A percentile compares a stretch with the other conserved stretches of the same genome.
phyloP scores from a whole-genome alignment of 2,329 filamentous ascomycete genomes.

The Cadophora sp. region DNA sequence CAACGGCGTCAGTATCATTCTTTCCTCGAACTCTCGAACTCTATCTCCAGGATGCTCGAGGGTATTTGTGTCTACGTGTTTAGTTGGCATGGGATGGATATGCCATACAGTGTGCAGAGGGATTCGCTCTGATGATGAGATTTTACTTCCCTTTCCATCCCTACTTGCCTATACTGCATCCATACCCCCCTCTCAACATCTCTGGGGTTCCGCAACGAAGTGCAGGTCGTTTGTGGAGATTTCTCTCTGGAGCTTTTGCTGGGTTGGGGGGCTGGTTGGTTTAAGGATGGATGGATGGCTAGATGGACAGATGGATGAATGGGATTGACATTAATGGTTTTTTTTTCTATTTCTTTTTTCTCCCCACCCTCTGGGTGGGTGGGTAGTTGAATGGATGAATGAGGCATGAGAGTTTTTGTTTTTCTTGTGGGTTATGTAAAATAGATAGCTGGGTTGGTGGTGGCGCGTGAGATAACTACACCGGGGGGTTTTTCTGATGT shows the following conservation, averaged over 20 bases:
- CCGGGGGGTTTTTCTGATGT: conserved; percentile 11
- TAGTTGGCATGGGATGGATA: not conserved
- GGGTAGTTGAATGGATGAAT: not conserved
- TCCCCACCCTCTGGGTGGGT: not conserved
- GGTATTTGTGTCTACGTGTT: conserved; percentile 7
- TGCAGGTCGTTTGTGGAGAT: conserved; percentile 46
- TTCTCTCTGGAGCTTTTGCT: not conserved
- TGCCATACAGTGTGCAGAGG: conserved; percentile 28
- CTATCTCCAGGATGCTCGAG: too few species aligned
- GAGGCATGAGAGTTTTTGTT: not conserved
- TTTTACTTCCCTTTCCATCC: not conserved
- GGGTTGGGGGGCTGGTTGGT: not conserved
- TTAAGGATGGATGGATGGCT: not conserved
- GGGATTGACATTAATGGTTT: not conserved
- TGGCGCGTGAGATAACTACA: not conserved
- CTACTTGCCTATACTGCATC: not conserved
- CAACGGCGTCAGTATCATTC: conserved; percentile 37
- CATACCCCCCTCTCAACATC: not conserved
- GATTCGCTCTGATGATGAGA: not conserved
- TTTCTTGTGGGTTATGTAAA: conserved; percentile 30
- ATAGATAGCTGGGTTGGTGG: conserved; percentile 32
- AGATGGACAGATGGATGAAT: not conserved
- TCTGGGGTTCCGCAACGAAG: conserved; percentile 40
- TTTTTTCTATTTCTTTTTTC: too few species aligned
- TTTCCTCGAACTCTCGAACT: too few species aligned